Evolutionary conservation across 805 yeast species (phyloP).

Genomic region (Millerozyma miso): DNA sequence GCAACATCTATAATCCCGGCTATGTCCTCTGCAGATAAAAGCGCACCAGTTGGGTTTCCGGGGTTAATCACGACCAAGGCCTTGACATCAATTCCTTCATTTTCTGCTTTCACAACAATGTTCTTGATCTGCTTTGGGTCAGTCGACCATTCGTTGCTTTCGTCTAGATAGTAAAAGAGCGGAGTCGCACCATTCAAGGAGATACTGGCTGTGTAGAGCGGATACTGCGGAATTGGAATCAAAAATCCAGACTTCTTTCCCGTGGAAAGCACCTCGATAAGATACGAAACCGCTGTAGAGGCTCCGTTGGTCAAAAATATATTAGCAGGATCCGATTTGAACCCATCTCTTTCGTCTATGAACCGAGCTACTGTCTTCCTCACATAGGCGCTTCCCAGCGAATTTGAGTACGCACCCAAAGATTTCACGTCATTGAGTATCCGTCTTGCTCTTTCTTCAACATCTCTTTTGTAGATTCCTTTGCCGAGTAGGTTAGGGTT

Average conservation of each 20-base stretch:
- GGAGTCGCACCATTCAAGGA: slow-evolving; percentile 80
- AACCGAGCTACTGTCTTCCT: slow-evolving; percentile 79
- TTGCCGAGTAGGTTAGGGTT: slow-evolving; percentile 63
- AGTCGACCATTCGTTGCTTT: slow-evolving; percentile 78
- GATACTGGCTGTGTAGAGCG: slow-evolving; percentile 92
- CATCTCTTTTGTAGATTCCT: slow-evolving; percentile 55
- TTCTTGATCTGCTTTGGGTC: slow-evolving; percentile 60
- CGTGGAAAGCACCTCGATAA: slow-evolving; percentile 65
- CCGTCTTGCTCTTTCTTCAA: slow-evolving; percentile 61
- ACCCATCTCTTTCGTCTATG: slow-evolving; percentile 75
- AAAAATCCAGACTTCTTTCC: slow-evolving; percentile 71
- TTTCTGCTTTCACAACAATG: slow-evolving; percentile 45
- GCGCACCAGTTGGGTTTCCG: slow-evolving; percentile 97
- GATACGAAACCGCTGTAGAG: slow-evolving; percentile 82
- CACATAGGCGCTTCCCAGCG: slow-evolving; percentile 77
- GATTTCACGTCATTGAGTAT: slow-evolving; percentile 67
- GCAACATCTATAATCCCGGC: slow-evolving; percentile 72
- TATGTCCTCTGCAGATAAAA: slow-evolving; percentile 62
- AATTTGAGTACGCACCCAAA: slow-evolving; percentile 91
- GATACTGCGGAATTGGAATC: slow-evolving; percentile 98
- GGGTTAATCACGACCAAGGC: slow-evolving; percentile 94
- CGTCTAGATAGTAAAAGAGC: slow-evolving; percentile 83
- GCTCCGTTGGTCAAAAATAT: slow-evolving; percentile 93
- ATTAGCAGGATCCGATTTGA: slow-evolving; percentile 57
- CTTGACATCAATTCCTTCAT: slow-evolving; percentile 59